phyloP scores from a whole-genome alignment of 805 yeast species.

The Ascoidea asiatica region DNA sequence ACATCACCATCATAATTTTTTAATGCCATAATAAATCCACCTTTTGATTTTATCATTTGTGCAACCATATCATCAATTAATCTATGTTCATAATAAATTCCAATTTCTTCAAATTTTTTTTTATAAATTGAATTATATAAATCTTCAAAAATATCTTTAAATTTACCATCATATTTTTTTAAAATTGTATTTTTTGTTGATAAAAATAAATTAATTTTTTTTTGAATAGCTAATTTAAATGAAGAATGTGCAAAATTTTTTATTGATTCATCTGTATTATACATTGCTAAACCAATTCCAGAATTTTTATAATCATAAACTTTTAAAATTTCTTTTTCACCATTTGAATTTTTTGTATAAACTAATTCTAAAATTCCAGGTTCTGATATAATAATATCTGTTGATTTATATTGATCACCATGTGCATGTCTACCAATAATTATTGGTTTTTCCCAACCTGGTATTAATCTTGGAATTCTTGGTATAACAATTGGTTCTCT shows the following conservation, averaged over 20 bases:
- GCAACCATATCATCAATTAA: conserved; percentile 84
- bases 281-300: conserved; percentile 75
- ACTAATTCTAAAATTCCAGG: conserved; percentile 57
- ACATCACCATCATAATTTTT: conserved; percentile 84
- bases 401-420: conserved; percentile 77
- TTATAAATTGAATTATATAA: conserved; percentile 47
- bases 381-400: conserved; percentile 53
- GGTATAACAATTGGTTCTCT: conserved; percentile 76
- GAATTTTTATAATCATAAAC: conserved; percentile 52
- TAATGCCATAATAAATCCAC: conserved; percentile 71
- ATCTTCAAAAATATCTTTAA: conserved; percentile 67
- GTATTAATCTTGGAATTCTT: conserved; percentile 63
- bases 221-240: conserved; percentile 56
- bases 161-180: conserved; percentile 72
- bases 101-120: conserved; percentile 39
- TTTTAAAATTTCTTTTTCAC: conserved; percentile 30
- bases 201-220: conserved; percentile 49
- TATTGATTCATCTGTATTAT: conserved; percentile 71
- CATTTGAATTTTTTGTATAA: conserved; percentile 48
- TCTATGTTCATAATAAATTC: conserved; percentile 68
- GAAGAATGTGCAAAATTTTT: conserved; percentile 70
- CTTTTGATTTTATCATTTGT: conserved; percentile 75
- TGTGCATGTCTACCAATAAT: conserved; percentile 79
- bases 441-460: conserved; percentile 73
- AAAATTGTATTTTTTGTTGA: conserved; percentile 74